Base-by-base conservation (phyloP, 83 land plant species). In the Larix sibirica region DNA sequence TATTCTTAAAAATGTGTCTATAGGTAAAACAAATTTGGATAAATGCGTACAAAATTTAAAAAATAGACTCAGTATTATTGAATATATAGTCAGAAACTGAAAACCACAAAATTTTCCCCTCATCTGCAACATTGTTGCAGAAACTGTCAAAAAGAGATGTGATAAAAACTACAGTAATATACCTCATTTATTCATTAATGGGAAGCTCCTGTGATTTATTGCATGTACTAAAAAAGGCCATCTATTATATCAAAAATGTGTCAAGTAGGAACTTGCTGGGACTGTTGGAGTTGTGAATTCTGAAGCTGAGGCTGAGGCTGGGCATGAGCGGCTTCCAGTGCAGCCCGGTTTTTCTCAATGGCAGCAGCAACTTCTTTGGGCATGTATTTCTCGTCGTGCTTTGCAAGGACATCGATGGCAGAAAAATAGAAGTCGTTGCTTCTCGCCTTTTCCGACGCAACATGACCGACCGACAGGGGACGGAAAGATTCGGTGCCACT, bases 371-470 rank as follows among this genome's bases (percentile, higher is more conserved):
- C 93, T 62, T 95, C 98, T 64, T 74, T 71, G 2, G 98, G 98
- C 98, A 95, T 95, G 71, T 95, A 95, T 88, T 95, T 95, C 92
- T 95, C 98, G 42, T 95, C 98, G 77, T 95, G 98, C 94, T 95
- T 95, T 1, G 98, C 96, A 16, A 95, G 86, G 36, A 95, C 98
- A 86, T 95, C 98, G 4, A 83, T 84, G 36, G 96, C 98, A 42
- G 85, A 62, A 7, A 95, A 93, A 77, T 85, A 95, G 62, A 90
- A 90, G 14, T 82, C 92, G 73, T 61, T 68, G 26, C 83, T 84
- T 86, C 86, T 91, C 40, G 98, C 96, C 83, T 92, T 95, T 36
- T 81, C 84, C 68, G 89, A 71, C 1, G 59, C 85, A 79, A 33
- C 80, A 31, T 68, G 74, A 40, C 67, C 82, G 40, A 12, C 17